Conservation (phyloP, 192 early-diverging fungal species). For the Allomyces macrogynus region DNA sequence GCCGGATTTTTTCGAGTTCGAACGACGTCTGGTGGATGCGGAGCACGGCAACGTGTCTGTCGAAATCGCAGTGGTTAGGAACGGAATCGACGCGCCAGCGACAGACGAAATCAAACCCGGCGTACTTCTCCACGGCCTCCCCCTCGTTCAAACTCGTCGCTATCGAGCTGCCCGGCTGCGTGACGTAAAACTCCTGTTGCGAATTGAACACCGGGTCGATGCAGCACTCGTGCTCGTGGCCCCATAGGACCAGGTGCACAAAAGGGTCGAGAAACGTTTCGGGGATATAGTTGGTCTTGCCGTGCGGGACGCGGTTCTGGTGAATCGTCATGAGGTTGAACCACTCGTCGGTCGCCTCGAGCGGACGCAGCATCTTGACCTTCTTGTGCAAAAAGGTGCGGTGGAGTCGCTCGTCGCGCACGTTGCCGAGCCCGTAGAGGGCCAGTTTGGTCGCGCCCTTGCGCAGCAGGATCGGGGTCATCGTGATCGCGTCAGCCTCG, state of each 20-base stretch:
- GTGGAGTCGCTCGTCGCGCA: constrained; percentile 75
- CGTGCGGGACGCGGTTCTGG: constrained; percentile 73
- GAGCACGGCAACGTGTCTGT: constrained; percentile 32
- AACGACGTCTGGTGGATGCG: constrained; percentile 46
- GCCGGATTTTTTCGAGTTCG: constrained; percentile 45
- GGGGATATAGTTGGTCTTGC: constrained; percentile 66
- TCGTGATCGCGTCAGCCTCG: constrained; percentile 49
- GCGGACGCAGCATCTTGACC: constrained; percentile 50
- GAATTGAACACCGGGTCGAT: constrained; percentile 53
- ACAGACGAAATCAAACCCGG: constrained; percentile 4
- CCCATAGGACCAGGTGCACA: constrained; percentile 77
- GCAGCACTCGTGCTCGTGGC: constrained; percentile 89
- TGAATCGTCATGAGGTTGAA: constrained; percentile 82
- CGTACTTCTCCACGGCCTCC: constrained; percentile 51
- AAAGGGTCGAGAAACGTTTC: constrained; percentile 64
- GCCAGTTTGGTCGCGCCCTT: constrained; percentile 62
- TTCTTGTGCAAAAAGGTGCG: constrained; percentile 48
- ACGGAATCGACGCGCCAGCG: too few species aligned
- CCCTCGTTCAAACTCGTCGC: constrained; percentile 73
- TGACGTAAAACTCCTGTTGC: constrained; percentile 49
- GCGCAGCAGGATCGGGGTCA: constrained; percentile 59
- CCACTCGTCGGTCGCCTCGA: constrained; percentile 48
- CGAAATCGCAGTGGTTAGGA: too few species aligned
- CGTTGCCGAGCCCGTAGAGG: constrained; percentile 78
- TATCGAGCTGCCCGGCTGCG: constrained; percentile 81